These are phyloP conservation scores for Fusarium newnesense DNA, from an alignment of 2,329 filamentous ascomycete genomes.

Conservation along the genomic window DNA sequence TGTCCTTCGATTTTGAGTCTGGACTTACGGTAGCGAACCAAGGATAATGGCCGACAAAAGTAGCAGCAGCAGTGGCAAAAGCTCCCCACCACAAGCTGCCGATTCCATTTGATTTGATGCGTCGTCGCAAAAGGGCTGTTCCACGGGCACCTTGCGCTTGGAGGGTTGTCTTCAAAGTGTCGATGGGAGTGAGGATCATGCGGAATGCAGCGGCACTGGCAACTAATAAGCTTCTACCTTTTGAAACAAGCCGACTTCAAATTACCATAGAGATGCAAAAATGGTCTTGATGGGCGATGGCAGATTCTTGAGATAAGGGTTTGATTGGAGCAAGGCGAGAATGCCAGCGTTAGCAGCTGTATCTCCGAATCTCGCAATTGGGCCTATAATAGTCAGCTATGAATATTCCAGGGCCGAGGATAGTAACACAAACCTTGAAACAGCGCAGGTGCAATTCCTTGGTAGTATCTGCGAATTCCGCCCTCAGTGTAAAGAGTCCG, in stretches of 20 bases:
- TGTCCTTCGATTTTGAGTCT: too few relatives aligned
- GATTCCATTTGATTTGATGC: conserved; percentile 56
- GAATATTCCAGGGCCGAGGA: fast-evolving
- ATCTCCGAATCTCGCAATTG: conserved; percentile 58
- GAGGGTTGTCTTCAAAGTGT: conserved; percentile 62
- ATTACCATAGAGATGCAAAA: conserved; percentile 57
- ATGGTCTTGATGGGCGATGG: conserved; percentile 57
- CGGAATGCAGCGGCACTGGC: conserved; percentile 57
- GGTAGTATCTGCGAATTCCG: conserved; percentile 56
- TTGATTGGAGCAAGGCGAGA: conserved; percentile 58
- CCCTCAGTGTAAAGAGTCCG: conserved; percentile 55
- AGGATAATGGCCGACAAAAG: conserved; percentile 60
- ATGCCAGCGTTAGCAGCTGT: conserved; percentile 62
- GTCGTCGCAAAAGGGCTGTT: conserved; percentile 54
- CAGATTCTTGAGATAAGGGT: conserved; percentile 55
- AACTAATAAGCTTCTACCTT: not conserved
- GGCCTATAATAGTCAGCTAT: conserved; percentile 44
- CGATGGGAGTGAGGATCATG: conserved; percentile 59
- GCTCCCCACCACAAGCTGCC: conserved; percentile 62
- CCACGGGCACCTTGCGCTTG: conserved; percentile 58
- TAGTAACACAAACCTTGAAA: conserved; percentile 50
- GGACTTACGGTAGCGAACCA: conserved; percentile 59
- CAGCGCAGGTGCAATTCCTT: conserved; percentile 57
- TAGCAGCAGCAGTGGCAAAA: conserved; percentile 59
- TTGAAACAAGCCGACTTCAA: fast-evolving